Evolutionary conservation across 495 filamentous ascomycete species (phyloP).

Genomic region (Oidiodendron maius): DNA sequence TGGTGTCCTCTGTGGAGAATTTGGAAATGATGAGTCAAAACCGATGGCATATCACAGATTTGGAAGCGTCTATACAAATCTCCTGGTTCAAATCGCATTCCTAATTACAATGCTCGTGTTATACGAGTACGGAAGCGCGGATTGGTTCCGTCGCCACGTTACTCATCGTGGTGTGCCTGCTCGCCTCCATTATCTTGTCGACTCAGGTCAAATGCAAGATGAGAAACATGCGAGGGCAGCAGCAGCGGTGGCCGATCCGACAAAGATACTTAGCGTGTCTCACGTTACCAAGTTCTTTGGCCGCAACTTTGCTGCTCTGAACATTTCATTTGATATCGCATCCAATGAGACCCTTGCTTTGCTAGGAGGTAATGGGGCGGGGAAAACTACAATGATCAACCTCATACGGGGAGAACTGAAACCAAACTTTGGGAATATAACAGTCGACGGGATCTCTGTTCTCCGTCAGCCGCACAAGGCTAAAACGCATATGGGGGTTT

Average conservation of each 20-base stretch:
- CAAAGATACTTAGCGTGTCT: constrained; percentile 18
- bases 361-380: constrained; percentile 27
- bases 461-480: constrained; percentile 15
- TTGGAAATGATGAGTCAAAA: constrained; percentile 10
- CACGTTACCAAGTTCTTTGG: constrained; percentile 28
- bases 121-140: constrained; percentile 20
- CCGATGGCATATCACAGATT: constrained; percentile 17
- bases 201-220: constrained; percentile 1
- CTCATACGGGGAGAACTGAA: constrained; percentile 22
- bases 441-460: constrained; percentile 16
- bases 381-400: constrained; percentile 21
- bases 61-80: constrained; percentile 16
- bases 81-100: constrained; percentile 19
- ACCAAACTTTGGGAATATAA: constrained; percentile 16
- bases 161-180: constrained; percentile 14
- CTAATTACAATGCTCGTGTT: constrained; percentile 9
- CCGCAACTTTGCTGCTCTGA: constrained; percentile 25
- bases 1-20: constrained; percentile 19
- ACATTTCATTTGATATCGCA: constrained; percentile 30
- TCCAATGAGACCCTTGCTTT: constrained; percentile 29
- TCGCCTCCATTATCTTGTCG: constrained; percentile 20
- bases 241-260: background rate
- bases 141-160: constrained; percentile 17
- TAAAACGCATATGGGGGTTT: constrained; percentile 17
- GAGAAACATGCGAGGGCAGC: constrained; percentile 4